Evolutionary conservation across 2,329 filamentous ascomycete genomes (phyloP).

Genomic region (Cladophialophora psammophila): DNA sequence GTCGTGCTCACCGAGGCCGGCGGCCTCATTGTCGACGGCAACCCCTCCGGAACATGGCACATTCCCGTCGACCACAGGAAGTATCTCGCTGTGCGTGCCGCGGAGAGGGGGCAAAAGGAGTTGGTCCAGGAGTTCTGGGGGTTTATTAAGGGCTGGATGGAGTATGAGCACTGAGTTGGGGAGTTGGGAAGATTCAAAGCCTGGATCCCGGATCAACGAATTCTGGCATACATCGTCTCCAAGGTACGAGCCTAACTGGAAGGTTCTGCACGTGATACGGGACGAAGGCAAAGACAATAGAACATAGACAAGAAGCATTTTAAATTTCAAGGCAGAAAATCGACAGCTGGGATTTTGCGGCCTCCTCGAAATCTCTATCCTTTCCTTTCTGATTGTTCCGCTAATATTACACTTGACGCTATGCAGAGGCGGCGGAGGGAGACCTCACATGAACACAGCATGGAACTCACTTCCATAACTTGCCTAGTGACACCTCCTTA

Average conservation of each 20-base stretch:
- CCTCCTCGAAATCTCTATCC: constrained; percentile 10
- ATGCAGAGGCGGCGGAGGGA: constrained; percentile 16
- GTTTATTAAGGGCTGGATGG: constrained; percentile 48
- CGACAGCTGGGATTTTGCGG: constrained; percentile 3
- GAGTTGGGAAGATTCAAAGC: constrained; percentile 16
- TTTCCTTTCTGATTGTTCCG: constrained; percentile 15
- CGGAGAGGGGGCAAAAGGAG: constrained; percentile 45
- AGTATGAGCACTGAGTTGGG: constrained; percentile 49
- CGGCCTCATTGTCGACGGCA: constrained; percentile 65
- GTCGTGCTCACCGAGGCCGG: constrained; percentile 67
- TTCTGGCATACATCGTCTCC: background rate
- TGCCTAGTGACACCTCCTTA: constrained; percentile 90
- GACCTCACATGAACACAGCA: constrained; percentile 14
- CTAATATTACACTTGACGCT: constrained; percentile 30
- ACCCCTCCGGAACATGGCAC: constrained; percentile 57
- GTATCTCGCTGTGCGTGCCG: constrained; percentile 55
- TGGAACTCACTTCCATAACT: constrained; percentile 74
- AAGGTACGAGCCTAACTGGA: background rate
- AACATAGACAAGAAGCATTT: constrained; percentile 22
- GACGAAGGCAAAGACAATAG: background rate
- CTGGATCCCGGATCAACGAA: background rate
- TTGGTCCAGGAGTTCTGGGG: constrained; percentile 54
- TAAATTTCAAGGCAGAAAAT: background rate
- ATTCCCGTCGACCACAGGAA: constrained; percentile 63
- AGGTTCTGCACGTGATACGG: background rate